Evolutionary conservation across 2,329 filamentous ascomycete genomes (phyloP).

Genomic region (Venturia asperata): DNA sequence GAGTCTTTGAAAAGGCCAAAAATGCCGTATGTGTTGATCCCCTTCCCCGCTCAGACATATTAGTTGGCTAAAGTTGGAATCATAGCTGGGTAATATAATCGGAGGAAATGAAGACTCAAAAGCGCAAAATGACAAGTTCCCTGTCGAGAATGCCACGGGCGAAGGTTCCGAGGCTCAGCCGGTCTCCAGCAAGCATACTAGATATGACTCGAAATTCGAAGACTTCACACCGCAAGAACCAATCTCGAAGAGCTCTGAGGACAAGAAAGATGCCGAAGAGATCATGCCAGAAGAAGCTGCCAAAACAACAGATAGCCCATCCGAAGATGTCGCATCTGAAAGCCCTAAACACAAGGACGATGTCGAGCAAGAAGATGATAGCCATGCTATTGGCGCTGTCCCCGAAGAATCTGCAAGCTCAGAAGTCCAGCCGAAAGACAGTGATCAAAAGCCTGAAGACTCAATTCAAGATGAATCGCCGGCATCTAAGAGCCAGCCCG

Average conservation of each 20-base stretch:
- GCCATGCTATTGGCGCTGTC: neutral
- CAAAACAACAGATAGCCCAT: neutral
- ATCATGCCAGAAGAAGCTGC: neutral
- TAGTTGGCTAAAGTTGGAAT: neutral
- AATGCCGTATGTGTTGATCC: neutral
- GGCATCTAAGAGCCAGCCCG: neutral
- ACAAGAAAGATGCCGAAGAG: neutral
- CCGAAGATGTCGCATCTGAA: neutral
- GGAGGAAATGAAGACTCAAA: neutral
- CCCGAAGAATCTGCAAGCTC: constrained; percentile 1
- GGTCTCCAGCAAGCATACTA: neutral
- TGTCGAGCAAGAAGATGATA: neutral
- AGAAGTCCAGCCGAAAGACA: neutral
- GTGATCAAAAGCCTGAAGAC: neutral
- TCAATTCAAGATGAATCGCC: neutral
- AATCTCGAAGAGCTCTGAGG: neutral
- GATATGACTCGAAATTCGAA: neutral
- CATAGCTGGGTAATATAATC: neutral
- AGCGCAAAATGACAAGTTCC: neutral
- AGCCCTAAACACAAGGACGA: neutral
- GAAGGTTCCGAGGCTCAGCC: neutral
- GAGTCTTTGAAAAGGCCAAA: neutral
- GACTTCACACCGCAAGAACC: neutral
- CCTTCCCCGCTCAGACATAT: neutral
- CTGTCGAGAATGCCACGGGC: neutral